Evolutionary conservation across 1,284 basidiomycete species (phyloP), one percentile per base, ranked within the genome.

Genomic region (Leccinum pachyderme): DNA sequence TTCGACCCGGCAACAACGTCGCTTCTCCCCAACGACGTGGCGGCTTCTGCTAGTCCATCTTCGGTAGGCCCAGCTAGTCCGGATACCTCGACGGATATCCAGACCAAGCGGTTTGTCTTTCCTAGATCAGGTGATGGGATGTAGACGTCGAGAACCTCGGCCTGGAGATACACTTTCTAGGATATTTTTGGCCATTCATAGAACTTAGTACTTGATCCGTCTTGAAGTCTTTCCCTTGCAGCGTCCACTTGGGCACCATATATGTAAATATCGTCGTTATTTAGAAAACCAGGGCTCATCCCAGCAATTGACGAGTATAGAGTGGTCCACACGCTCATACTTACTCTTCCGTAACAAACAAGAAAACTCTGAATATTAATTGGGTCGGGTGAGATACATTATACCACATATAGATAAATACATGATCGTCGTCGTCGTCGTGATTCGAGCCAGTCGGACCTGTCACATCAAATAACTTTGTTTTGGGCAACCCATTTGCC

Each of bases 41-140:
- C 63, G 8, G 39, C 65, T 1, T 68, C 64, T n/a, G 57, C 55
- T 15, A 68, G 65, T 31, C 65, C 64, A 22, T 57, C 65, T 3
- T 66, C 64, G 0, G 64, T 44, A 48, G 64, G 55, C 22, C 51
- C 62, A 5, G 47, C 44, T 2, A 59, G 61, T 47, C 55, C 59
- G n/a, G 65, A 69, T 48, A 8, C 51, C 11, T 54, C 65, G 41
- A 49, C 49, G 29, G 67, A 64, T 18, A n/a, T 65, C 43, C 25
- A 33, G 1, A 59, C 59, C 18, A 63, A 59, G 0, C 58, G 45
- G 1, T 65, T 64, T 43, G 37, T 62, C 28, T 68, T 66, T 51
- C 67, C 64, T n/a, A 18, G 46, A 6, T 6, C 22, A 9, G 46
- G 33, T 9, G 64, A 60, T 28, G 56, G 53, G 3, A 45, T 64